phyloP scores from a whole-genome alignment of 257 asterid genomes.

The Osmanthus fragrans region DNA sequence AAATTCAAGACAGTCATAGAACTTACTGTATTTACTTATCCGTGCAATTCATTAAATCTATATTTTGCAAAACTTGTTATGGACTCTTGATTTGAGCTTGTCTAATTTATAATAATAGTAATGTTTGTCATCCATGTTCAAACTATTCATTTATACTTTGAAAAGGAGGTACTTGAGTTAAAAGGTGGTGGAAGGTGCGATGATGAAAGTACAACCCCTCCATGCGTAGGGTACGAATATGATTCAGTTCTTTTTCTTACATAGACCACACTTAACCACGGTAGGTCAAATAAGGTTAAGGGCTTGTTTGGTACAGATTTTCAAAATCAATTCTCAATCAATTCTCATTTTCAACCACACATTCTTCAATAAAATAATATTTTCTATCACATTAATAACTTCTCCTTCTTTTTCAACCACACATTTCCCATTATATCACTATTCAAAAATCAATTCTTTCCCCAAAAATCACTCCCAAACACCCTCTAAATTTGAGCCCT shows the following conservation, averaged over 20 bases:
- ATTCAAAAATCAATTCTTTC: too few species aligned
- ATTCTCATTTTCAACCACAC: too few species aligned
- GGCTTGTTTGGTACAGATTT: too few species aligned
- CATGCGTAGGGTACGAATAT: constrained; percentile 82
- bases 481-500: not conserved
- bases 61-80: not conserved
- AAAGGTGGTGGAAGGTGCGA: constrained; percentile 66
- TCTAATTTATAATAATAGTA: not conserved
- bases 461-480: too few species aligned
- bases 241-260: not conserved
- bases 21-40: not conserved
- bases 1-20: not conserved
- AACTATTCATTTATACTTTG: not conserved
- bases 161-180: constrained; percentile 61
- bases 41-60: too few species aligned
- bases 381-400: too few species aligned
- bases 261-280: not conserved
- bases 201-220: constrained; percentile 67
- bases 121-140: not conserved
- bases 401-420: too few species aligned
- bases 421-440: too few species aligned
- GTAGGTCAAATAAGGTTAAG: not conserved
- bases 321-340: too few species aligned
- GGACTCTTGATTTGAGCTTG: not conserved
- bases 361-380: too few species aligned